Conservation (phyloP, 495 filamentous ascomycete genomes). For the Aspergillus hancockii region DNA sequence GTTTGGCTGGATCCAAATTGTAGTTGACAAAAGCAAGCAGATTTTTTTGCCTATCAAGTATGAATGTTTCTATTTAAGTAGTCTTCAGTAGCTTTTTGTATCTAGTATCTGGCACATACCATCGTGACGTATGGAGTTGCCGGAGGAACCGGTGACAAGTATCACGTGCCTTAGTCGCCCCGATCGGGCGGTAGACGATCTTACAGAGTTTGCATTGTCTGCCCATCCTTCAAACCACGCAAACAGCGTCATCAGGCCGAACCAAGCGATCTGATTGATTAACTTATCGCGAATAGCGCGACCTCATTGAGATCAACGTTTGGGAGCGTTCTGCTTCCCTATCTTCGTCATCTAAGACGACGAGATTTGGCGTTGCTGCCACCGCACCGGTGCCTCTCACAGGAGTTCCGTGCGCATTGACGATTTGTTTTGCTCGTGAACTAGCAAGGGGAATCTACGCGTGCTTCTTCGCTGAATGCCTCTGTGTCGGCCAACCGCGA, state of each 20-base stretch:
- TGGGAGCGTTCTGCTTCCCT: slow-evolving; percentile 13
- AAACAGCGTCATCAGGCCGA: slow-evolving; percentile 41
- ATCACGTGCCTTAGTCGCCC: neutral
- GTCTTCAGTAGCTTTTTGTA: neutral
- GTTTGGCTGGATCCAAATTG: slow-evolving; percentile 12
- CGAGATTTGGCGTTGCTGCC: neutral
- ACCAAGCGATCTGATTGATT: slow-evolving; percentile 21
- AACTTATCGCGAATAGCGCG: slow-evolving; percentile 23
- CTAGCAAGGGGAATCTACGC: slow-evolving; percentile 4
- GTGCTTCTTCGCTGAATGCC: neutral
- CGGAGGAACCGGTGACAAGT: neutral
- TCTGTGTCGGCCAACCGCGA: neutral
- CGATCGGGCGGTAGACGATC: neutral
- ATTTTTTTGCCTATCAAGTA: neutral
- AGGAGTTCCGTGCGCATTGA: slow-evolving; percentile 1
- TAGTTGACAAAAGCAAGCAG: neutral
- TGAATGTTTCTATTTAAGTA: too few relatives aligned
- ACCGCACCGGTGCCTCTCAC: slow-evolving; percentile 6
- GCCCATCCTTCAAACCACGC: slow-evolving; percentile 48
- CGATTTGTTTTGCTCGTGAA: neutral
- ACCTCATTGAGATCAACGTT: slow-evolving; percentile 4
- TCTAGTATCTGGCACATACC: neutral
- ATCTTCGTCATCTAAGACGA: neutral
- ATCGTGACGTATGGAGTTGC: neutral
- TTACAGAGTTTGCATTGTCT: slow-evolving; percentile 51